Evolutionary conservation across 768 basidiomycete genomes (phyloP).

Genomic region (Coprinellus aureogranulatus): DNA sequence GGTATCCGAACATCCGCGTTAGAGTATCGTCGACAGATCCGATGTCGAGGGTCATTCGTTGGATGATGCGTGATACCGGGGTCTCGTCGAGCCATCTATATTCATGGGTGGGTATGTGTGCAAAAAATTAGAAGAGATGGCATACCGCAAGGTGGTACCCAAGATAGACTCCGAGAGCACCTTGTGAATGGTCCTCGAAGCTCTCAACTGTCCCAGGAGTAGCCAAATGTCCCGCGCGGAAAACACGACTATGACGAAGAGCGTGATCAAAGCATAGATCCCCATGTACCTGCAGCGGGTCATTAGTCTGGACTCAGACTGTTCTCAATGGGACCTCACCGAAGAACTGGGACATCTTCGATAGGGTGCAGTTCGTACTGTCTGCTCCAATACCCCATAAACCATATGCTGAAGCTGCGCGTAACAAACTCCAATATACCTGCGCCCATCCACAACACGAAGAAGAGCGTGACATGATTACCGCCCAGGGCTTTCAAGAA

Average conservation of each 20-base stretch:
- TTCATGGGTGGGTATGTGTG: conserved; percentile 43
- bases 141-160: conserved; percentile 51
- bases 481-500: conserved; percentile 34
- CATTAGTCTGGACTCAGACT: not conserved
- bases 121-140: conserved; percentile 27
- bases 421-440: conserved; percentile 21
- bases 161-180: not conserved
- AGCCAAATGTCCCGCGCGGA: not conserved
- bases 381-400: conserved; percentile 43
- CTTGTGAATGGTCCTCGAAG: not conserved
- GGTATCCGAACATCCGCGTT: conserved; percentile 23
- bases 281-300: not conserved
- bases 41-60: conserved; percentile 68
- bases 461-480: conserved; percentile 28
- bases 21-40: conserved; percentile 51
- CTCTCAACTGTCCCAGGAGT: not conserved
- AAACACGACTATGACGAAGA: not conserved
- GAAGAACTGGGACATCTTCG: conserved; percentile 30
- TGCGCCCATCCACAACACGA: conserved; percentile 19
- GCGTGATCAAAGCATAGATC: not conserved
- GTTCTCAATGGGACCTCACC: conserved; percentile 27
- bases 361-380: conserved; percentile 37
- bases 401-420: conserved; percentile 34
- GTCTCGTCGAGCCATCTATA: conserved; percentile 51
- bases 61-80: conserved; percentile 53